These are phyloP conservation scores for Capsella rubella DNA, from an alignment of 441 rosid genomes.

Conservation along the genomic window DNA sequence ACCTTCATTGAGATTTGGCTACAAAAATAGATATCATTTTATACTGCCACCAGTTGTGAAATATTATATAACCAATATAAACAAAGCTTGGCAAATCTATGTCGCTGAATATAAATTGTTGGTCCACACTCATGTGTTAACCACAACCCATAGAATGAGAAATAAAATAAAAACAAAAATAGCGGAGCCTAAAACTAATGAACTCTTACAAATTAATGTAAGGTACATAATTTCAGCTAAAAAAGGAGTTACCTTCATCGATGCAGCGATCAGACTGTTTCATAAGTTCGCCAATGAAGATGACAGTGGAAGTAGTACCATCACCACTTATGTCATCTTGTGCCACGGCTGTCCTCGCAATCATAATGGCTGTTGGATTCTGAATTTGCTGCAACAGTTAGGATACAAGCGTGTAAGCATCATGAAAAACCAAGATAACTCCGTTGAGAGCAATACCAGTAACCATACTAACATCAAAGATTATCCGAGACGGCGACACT, in stretches of 20 bases:
- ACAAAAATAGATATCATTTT: not conserved
- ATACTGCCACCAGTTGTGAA: not conserved
- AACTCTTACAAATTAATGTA: not conserved
- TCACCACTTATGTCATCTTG: slow-evolving; percentile 97
- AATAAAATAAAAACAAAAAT: slow-evolving; percentile 1
- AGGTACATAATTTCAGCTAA: slow-evolving; percentile 1
- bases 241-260: slow-evolving; percentile 73
- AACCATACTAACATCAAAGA: not conserved
- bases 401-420: slow-evolving; percentile 17
- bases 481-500: not conserved
- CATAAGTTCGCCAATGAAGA: slow-evolving; percentile 98
- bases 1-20: slow-evolving; percentile 23
- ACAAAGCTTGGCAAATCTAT: slow-evolving; percentile 22
- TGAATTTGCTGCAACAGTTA: slow-evolving; percentile 86
- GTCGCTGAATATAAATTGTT: not conserved
- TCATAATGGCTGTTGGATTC: slow-evolving; percentile 96
- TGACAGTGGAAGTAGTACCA: slow-evolving; percentile 95
- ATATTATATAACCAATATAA: not conserved
- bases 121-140: not conserved
- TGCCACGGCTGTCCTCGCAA: slow-evolving; percentile 96
- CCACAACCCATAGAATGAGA: slow-evolving; percentile 2
- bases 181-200: not conserved
- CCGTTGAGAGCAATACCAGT: not conserved
- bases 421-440: slow-evolving; percentile 11
- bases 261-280: slow-evolving; percentile 94